These are phyloP conservation scores for Fraxinus xanthoxyloides DNA, from an alignment of 305 asterid species.

Conservation along the genomic window DNA sequence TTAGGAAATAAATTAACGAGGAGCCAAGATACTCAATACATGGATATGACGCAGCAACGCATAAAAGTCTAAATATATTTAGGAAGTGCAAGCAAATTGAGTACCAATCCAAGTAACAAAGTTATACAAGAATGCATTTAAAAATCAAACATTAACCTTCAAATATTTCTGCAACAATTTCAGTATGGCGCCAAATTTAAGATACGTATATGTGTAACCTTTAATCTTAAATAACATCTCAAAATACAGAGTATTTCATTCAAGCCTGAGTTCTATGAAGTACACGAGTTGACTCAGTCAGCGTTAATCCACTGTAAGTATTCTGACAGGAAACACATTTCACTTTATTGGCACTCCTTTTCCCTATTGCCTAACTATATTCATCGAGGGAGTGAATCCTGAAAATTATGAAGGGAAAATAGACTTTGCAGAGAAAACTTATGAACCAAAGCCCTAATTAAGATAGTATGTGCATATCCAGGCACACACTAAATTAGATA, in stretches of 20 bases:
- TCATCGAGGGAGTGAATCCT: background rate
- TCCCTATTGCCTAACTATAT: background rate
- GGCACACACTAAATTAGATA: background rate
- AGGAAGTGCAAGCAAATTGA: conserved; percentile 5
- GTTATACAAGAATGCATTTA: background rate
- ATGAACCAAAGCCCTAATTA: background rate
- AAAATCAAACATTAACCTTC: background rate
- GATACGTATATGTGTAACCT: background rate
- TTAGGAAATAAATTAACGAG: background rate
- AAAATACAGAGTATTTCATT: background rate
- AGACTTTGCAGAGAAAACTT: background rate
- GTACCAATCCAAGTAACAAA: conserved; percentile 5
- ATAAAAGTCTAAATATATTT: background rate
- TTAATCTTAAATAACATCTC: background rate
- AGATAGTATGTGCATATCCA: background rate
- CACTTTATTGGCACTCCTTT: background rate
- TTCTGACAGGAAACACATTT: background rate
- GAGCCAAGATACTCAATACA: background rate
- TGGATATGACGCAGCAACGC: background rate
- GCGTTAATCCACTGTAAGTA: background rate
- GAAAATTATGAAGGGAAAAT: background rate
- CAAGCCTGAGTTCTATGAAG: background rate
- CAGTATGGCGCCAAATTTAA: background rate
- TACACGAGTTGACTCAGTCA: background rate
- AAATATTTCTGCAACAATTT: conserved; percentile 4